Evolutionary conservation across 306 rosid genomes (phyloP).

Genomic region (Cucumis sativus): DNA sequence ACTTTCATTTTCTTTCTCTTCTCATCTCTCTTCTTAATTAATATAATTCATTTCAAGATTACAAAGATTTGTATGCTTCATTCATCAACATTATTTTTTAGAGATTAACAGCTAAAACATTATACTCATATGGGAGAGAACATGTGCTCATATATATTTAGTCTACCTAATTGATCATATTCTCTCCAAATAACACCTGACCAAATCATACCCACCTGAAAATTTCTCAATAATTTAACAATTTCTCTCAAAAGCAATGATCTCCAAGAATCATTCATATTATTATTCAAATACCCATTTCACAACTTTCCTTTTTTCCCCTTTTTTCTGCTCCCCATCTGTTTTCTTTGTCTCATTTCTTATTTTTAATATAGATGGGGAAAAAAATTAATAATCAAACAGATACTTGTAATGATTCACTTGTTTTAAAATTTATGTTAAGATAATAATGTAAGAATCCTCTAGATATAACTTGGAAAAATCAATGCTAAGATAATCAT

Average conservation of each 20-base stretch:
- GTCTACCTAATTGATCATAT: constrained; percentile 25
- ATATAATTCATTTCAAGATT: background rate
- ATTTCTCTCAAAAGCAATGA: background rate
- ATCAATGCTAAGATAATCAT: background rate
- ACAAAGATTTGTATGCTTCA: background rate
- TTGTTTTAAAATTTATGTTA: background rate
- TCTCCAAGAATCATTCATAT: background rate
- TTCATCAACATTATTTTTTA: background rate
- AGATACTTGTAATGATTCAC: background rate
- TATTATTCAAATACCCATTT: background rate
- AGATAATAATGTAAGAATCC: background rate
- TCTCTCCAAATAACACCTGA: background rate
- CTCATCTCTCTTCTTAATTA: background rate
- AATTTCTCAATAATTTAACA: background rate
- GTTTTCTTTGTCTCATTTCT: background rate
- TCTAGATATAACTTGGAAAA: background rate
- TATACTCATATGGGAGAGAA: background rate
- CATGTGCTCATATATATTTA: constrained; percentile 44
- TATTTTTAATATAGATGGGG: background rate
- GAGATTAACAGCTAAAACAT: background rate
- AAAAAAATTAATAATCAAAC: background rate
- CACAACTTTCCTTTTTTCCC: background rate
- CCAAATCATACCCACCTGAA: constrained; percentile 1
- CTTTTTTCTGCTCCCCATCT: background rate
- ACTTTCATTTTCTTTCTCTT: background rate